Percentiles rank a stretch among this genome's conserved stretches.
Evolutionary conservation across 305 asterid genomes (phyloP).

Genomic region (Solanum hybrid): DNA sequence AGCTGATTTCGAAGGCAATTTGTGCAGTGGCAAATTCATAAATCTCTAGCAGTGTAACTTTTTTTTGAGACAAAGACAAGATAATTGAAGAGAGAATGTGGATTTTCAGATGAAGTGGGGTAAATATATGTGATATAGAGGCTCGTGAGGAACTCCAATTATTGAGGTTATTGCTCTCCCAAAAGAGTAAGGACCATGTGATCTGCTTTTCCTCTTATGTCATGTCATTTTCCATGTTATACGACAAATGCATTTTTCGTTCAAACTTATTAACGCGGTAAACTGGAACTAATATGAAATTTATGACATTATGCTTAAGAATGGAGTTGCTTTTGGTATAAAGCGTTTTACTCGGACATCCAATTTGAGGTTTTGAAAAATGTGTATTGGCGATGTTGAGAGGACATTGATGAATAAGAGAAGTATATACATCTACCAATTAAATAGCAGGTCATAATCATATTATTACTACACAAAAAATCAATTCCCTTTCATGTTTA

Average conservation of each 20-base stretch:
- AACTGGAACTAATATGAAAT: background rate
- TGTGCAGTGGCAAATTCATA: background rate
- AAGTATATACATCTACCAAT: background rate
- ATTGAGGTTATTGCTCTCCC: background rate
- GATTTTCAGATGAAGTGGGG: background rate
- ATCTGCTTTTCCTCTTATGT: background rate
- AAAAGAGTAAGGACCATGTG: background rate
- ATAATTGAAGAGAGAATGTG: background rate
- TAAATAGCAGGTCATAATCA: background rate
- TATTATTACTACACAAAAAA: background rate
- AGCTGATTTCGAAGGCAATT: background rate
- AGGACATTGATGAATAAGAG: background rate
- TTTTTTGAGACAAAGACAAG: background rate
- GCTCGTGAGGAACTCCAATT: background rate
- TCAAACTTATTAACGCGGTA: background rate
- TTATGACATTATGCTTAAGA: background rate
- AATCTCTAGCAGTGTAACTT: background rate
- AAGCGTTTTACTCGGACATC: background rate
- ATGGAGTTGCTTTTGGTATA: background rate
- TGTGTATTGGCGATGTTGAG: background rate
- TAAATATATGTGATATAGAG: background rate
- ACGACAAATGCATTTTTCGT: background rate
- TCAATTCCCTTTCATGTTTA: background rate
- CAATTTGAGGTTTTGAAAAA: background rate
- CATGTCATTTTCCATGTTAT: background rate